Evolutionary conservation across 495 filamentous ascomycete species (phyloP).

Genomic region (Lentithecium fluviatile): DNA sequence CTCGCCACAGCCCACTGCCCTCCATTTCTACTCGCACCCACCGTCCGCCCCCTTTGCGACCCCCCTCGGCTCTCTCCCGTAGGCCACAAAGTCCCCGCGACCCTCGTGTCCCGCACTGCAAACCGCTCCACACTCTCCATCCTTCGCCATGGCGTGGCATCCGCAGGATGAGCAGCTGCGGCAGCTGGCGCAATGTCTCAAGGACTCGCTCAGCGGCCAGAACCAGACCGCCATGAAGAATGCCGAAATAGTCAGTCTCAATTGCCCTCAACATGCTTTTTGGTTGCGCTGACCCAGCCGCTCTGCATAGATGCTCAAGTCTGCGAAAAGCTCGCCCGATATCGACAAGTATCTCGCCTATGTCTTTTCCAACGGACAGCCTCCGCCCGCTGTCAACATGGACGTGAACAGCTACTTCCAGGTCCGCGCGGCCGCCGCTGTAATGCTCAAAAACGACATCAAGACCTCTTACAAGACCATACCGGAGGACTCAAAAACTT

Average conservation of each 20-base stretch:
- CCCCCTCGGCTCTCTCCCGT: background rate
- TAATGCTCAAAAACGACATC: constrained; percentile 95
- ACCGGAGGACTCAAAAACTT: constrained; percentile 62
- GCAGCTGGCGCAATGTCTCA: constrained; percentile 84
- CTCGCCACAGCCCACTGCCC: constrained; percentile 6
- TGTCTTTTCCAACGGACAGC: constrained; percentile 70
- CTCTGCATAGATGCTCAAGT: constrained; percentile 75
- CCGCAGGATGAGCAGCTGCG: constrained; percentile 80
- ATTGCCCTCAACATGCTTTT: background rate
- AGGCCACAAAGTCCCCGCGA: no score
- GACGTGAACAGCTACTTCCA: constrained; percentile 61
- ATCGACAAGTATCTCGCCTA: constrained; percentile 97
- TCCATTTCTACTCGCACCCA: background rate
- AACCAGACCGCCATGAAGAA: constrained; percentile 76
- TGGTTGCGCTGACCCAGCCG: constrained; percentile 32
- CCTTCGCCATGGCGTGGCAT: constrained; percentile 77
- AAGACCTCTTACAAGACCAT: constrained; percentile 68
- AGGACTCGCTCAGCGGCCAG: constrained; percentile 84
- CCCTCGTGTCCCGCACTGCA: no score
- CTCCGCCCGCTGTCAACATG: constrained; percentile 58
- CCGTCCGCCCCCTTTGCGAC: background rate
- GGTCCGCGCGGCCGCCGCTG: constrained; percentile 79
- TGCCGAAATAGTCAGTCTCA: constrained; percentile 63
- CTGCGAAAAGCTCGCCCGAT: constrained; percentile 86
- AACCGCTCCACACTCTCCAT: background rate